Base-by-base conservation (phyloP, 345 rosid genomes). In the Aethionema arabicum region DNA sequence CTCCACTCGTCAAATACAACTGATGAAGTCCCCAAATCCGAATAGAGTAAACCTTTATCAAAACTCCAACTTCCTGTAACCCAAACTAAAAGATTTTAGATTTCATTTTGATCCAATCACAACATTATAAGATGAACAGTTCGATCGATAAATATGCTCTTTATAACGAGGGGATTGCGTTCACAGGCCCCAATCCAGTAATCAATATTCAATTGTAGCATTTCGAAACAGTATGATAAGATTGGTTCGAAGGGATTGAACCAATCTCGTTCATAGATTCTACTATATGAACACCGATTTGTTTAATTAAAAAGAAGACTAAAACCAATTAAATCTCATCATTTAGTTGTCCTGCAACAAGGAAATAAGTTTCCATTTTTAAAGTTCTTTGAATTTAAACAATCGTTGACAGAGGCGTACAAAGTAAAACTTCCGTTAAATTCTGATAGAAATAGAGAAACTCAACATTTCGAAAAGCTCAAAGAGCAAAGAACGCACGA, bases 401-500 rank as follows among this genome's bases (percentile, higher is more conserved):
- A 41, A 63, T 13, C 3, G 29, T 37, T 10, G 14, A 16, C 39
- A 62, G 56, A 49, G n/a, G 14, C 30, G 30, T 5, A 29, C 6
- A 29, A n/a, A 10, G n/a, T 13, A 5, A 14, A 0, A 42, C 8
- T 9, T 8, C 40, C 51, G 32, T 32, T 2, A 4, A 11, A 4
- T 11, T 39, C 7, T 39, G 2, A 59, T 31, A 14, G 8, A 31
- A 12, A 4, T 10, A n/a, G 13, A 11, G 8, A 8, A 40, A 41
- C 27, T 7, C 37, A 32, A 58, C 56, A 49, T n/a, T 49, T 7
- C 9, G 5, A 37, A 15, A 10, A n/a, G 45, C 45, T 0, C n/a
- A 9, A 41, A 41, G 13, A 43, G 8, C 33, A 43, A 32, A 52
- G 46, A 29, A 59, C 11, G 40, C 15, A 43, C n/a, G 63, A 59